Evolutionary conservation across 176 grass and related monocot species (phyloP), one percentile per base, ranked within the genome.

Genomic region (Aegilops tauschii): DNA sequence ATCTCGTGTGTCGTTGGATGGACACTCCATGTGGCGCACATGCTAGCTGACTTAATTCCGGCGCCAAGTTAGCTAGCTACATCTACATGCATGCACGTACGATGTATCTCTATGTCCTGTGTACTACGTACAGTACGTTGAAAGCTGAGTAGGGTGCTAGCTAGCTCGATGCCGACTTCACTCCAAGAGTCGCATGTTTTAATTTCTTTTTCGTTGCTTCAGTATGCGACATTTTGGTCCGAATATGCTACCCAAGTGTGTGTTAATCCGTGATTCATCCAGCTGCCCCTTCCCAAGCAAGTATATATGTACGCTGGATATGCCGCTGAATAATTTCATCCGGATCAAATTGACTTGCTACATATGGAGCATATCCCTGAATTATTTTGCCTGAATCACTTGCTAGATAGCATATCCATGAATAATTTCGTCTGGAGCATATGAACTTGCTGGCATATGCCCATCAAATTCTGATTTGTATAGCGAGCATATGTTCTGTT

Each of bases 11-110:
- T 71, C 35, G 34, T 25, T 17, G 7, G 12, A 16, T 49, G 5
- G n/a, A 74, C 71, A 74, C 40, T 17, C 71, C 71, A 74, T 49
- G 71, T 74, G 71, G 44, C 12, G 71, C 23, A 44, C 70, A 73
- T 73, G 36, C 37, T 25, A 23, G 37, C 69, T 73, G 21, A 42
- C 34, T 72, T 40, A 23, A 40, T 21, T 71, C 6, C 35, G 69
- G 69, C 11, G 35, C 35, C 35, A 40, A 40, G 6, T 40, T 40
- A 9, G 20, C 69, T 14, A 12, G 65, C 50, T 18, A 17, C 12
- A 4, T 39, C 44, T 47, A 49, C 37, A 73, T 73, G 37, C 37
- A 73, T 73, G 69, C 12, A 73, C 21, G 37, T 71, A 72, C 62
- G 25, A 65, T 29, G 35, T 40, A 12, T 36, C 6, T 71, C 18